phyloP scores from a whole-genome alignment of 202 grass and related monocot genomes.

The Zoysia matrella region DNA sequence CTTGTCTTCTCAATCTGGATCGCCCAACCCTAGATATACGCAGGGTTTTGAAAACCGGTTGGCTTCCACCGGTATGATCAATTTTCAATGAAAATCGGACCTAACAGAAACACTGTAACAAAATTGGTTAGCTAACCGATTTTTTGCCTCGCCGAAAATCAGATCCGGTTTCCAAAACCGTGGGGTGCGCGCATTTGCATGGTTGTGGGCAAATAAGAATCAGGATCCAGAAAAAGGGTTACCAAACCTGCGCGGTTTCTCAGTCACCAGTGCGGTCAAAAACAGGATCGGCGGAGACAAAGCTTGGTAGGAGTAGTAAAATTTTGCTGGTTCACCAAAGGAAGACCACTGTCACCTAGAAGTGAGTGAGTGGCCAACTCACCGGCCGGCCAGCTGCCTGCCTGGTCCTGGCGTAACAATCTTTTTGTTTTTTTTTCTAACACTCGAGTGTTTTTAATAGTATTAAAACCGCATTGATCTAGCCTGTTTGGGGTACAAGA shows the following conservation, averaged over 20 bases:
- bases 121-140: too few species aligned
- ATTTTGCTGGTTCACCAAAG: conserved; percentile 64
- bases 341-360: conserved; percentile 44
- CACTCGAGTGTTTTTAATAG: background rate
- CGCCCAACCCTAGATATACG: conserved; percentile 18
- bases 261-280: conserved; percentile 76
- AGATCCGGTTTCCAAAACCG: too few species aligned
- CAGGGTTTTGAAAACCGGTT: too few species aligned
- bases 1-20: conserved; percentile 40
- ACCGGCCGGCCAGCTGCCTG: conserved; percentile 39
- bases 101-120: too few species aligned
- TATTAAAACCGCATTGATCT: background rate
- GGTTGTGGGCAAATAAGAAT: conserved; percentile 36
- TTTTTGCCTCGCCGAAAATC: too few species aligned
- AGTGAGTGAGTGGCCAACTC: conserved; percentile 49
- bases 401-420: conserved; percentile 37
- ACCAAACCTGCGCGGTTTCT: conserved; percentile 48
- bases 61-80: too few species aligned
- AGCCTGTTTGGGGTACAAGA: too few species aligned
- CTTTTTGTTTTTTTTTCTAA: background rate
- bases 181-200: too few species aligned
- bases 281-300: conserved; percentile 61
- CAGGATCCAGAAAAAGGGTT: conserved; percentile 47
- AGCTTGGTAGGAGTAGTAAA: conserved; percentile 26
- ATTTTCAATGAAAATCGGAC: too few species aligned